phyloP scores from a whole-genome alignment of 768 basidiomycete species.

The Mycena capillaripes region DNA sequence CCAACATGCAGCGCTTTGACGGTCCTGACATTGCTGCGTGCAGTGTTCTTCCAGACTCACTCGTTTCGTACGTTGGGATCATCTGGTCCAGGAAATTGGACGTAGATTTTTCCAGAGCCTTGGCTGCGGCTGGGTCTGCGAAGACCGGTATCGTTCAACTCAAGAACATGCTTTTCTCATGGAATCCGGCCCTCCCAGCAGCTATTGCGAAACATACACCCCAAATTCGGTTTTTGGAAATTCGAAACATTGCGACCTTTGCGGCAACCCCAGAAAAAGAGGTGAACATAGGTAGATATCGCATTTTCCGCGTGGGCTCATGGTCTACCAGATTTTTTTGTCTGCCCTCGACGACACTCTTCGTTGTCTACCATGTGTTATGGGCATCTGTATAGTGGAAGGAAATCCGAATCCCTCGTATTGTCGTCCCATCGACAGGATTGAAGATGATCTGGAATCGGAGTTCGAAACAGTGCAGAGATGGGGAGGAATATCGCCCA shows the following conservation, averaged over 20 bases:
- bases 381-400: neutral
- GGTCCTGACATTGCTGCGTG: neutral
- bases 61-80: neutral
- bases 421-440: neutral
- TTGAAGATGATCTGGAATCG: neutral
- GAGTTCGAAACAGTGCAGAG: neutral
- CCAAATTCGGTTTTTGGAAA: neutral
- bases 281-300: neutral
- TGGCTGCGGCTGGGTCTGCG: neutral
- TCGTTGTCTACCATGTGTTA: neutral
- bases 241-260: neutral
- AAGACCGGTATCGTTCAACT: neutral
- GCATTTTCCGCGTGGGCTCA: neutral
- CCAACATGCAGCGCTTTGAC: neutral
- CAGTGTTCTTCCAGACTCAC: neutral
- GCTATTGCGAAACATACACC: neutral
- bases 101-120: neutral
- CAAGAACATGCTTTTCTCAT: neutral
- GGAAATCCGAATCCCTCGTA: too few species aligned
- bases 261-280: neutral
- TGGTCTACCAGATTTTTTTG: neutral
- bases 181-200: neutral
- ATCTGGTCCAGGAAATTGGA: neutral
- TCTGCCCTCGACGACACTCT: neutral
- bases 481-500: neutral